Base-by-base conservation (phyloP, 192 early-diverging fungal genomes). In the Backusella mclennaniae region DNA sequence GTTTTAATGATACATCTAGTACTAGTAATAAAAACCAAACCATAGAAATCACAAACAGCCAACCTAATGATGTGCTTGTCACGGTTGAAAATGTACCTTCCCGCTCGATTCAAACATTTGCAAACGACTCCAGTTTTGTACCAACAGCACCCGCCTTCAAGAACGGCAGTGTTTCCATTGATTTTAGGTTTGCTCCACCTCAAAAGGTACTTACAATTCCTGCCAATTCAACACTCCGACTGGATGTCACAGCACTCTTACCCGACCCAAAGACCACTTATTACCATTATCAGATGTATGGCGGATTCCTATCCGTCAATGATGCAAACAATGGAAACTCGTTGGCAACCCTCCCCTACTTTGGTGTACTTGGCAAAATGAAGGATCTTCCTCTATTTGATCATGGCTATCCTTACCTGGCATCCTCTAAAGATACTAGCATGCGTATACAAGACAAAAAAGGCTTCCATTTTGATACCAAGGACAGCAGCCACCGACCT, bases 1-100 rank as follows among this genome's bases (percentile, higher is more conserved):
- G 84, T 66, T 84, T 90, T 77, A 84, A 85, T 68, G 88, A 90
- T 74, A 80, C 84, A 29, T 76, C 79, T 19, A 71, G 69, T 21
- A 67, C 80, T 59, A 11, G 35, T 1, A 36, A 73, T 59, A 77
- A 77, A 56, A 53, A 74, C 0, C 70, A 79, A 44, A 82, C 77
- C 15, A 42, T 89, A 35, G 80, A 67, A 4, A 31, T 89, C 12
- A 82, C 76, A 75, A 85, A 89, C 77, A 56, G 46, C 11, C 66
- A 68, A 2, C 46, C 77, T 23, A 69, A 80, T 36, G 80, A 69
- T 35, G 12, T 63, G 3, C 23, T 8, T 12, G 79, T 83, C 49
- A 79, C 66, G 14, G n/a, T 89, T 42, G 52, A 74, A 14, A 81
- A 84, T 52, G 26, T 70, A 14, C 75, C 80, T 2, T 83, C 86